Base-by-base conservation (phyloP, 169 alveolate genomes). In the Amoebophrya sp. region DNA sequence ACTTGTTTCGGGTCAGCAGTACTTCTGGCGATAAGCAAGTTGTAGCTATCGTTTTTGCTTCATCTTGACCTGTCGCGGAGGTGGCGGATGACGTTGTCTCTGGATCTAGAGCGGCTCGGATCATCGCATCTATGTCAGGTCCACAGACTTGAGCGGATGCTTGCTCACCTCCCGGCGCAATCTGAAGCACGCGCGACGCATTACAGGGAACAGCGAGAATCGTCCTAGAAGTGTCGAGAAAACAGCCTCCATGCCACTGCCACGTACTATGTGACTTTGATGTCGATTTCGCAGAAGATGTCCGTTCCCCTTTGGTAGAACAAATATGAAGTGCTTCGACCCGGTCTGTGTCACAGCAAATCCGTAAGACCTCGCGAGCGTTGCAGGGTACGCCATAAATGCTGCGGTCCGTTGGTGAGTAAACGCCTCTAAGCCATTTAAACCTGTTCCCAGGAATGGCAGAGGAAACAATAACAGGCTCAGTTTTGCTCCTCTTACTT, bases 381-480 rank as follows among this genome's bases (percentile, higher is more conserved):
- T 65, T 65, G 33, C 33, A 65, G 2, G 83, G 83, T 6, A 65
- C n/a, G 83, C 83, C 2, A 36, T 65, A 65, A 65, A 65, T 26
- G 33, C 39, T 36, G 26, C 83, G 83, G 26, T 65, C 83, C 39
- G 26, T 1, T 36, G 83, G 83, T 6, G 2, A 6, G 33, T 12
- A 65, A 1, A 65, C 83, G 2, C 83, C 83, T 29, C 83, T 29
- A 29, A 65, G n/a, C 83, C 83, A 65, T 36, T 65, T 65, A 36
- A 65, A 65, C 83, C n/a, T 65, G 83, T 65, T 65, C 2, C 83
- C 83, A 18, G 83, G 83, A 36, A 65, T 65, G 83, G 83, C 83
- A 36, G 83, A 65, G 2, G 83, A 65, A 10, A 65, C 83, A 1
- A 65, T 6, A 6, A 65, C 83, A 6, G 83, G 83, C 39, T 47